Percentiles rank a stretch among this genome's conserved stretches.
Evolutionary conservation across 495 filamentous ascomycete genomes (phyloP).

Genomic region (Hyaloscypha bicolor): DNA sequence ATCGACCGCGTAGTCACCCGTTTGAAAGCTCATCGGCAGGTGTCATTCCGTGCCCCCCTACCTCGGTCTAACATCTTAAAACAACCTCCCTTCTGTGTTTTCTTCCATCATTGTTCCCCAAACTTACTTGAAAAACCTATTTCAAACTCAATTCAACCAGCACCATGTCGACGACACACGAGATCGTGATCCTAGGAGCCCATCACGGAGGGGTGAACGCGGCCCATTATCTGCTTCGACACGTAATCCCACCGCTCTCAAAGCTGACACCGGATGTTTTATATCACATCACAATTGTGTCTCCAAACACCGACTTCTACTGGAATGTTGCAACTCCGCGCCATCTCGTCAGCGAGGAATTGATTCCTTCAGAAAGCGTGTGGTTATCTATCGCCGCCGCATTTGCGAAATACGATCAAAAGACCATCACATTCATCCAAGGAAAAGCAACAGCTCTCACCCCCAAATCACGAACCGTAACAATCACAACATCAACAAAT

Average conservation of each 20-base stretch:
- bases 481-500: conserved; percentile 39
- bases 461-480: not conserved
- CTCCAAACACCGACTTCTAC: conserved; percentile 43
- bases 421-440: conserved; percentile 51
- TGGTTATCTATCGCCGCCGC: conserved; percentile 35
- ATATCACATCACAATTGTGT: conserved; percentile 45
- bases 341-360: conserved; percentile 36
- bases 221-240: conserved; percentile 54
- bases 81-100: not conserved
- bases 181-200: conserved; percentile 52
- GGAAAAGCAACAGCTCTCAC: conserved; percentile 44
- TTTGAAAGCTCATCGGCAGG: not conserved
- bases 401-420: conserved; percentile 38
- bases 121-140: not conserved
- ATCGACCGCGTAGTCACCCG: not conserved
- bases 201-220: conserved; percentile 50
- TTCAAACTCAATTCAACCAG: not conserved
- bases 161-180: conserved; percentile 24
- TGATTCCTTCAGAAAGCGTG: conserved; percentile 39
- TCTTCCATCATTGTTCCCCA: not conserved
- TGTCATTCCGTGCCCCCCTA: not conserved
- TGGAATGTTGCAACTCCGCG: conserved; percentile 46
- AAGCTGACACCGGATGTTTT: conserved; percentile 17
- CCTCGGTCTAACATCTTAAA: not conserved
- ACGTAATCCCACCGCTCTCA: conserved; percentile 43